Evolutionary conservation across 805 yeast genomes (phyloP), one percentile per base, ranked within the genome.

Genomic region (Suhomyces prunicola): DNA sequence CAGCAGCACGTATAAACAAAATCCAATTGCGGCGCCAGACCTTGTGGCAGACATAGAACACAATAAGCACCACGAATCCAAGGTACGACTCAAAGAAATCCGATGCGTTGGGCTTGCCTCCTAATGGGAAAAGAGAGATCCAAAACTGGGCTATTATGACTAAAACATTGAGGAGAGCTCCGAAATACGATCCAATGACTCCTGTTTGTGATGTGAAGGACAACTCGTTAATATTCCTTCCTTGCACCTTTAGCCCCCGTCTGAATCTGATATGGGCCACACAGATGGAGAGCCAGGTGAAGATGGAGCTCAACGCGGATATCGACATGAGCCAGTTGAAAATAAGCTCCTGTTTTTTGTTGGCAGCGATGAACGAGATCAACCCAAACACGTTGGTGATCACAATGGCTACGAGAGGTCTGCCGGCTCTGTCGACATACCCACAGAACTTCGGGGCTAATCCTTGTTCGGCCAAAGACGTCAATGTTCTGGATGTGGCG

Each of bases 401-500:
- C 26, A 71, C 57, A 55, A 85, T 79, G 50, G 86, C 84, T 41
- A 74, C 80, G 51, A 86, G 64, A 29, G 92, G 92, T 65, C 90
- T 78, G 54, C 90, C 91, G 22, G 75, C 76, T 60, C 84, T 75
- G 66, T 86, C 90, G 57, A 85, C 77, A 70, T 84, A 85, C 3
- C 80, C 81, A 47, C 83, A 74, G 52, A 79, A 66, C 59, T 73
- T 70, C 50, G 90, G 90, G 48, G 86, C 81, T 63, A 78, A 78
- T 9, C 88, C 87, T 63, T 82, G 84, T 40, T 79, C 85, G 13
- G 87, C 83, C 57, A 87, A 70, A 7, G 88, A 80, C 23, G 81
- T 78, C 58, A 87, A 66, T 22, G 87, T 80, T 73, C 92, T 82
- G 5, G 90, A 85, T 55, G 85, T 77, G 5, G 85, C 88, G 59